A percentile compares a stretch with the other conserved stretches of the same genome.
Evolutionary conservation across 495 filamentous ascomycete genomes (phyloP).

Genomic region (Sphaerosporella brunnea): DNA sequence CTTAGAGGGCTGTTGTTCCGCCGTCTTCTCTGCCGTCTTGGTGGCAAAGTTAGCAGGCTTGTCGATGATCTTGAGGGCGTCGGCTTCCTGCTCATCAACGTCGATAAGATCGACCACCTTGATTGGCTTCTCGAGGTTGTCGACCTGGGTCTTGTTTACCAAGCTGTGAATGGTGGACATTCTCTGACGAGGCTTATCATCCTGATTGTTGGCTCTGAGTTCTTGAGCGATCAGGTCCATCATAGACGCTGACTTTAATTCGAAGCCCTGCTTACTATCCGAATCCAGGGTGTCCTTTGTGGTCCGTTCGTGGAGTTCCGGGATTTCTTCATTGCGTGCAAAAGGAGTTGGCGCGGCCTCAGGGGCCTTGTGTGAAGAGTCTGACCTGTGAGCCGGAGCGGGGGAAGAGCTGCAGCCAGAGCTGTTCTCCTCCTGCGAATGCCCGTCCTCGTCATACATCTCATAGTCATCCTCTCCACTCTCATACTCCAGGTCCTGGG

Average conservation of each 20-base stretch:
- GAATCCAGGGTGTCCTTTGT: too few relatives aligned
- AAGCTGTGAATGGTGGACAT: conserved; percentile 9
- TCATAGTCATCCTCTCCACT: conserved; percentile 16
- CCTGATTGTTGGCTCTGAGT: background rate
- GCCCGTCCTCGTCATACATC: conserved; percentile 11
- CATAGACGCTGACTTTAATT: conserved; percentile 1
- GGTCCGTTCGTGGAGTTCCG: conserved; percentile 19
- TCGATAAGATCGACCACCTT: background rate
- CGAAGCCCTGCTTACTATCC: too few relatives aligned
- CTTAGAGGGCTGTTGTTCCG: background rate
- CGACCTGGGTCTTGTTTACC: conserved; percentile 17
- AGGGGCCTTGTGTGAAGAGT: too few relatives aligned
- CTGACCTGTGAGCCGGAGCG: background rate
- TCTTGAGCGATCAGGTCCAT: background rate
- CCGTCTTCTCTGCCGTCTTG: background rate
- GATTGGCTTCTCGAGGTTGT: background rate
- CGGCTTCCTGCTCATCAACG: conserved; percentile 8
- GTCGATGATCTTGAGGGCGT: conserved; percentile 17
- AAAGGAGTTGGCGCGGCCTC: too few relatives aligned
- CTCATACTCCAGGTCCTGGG: conserved; percentile 18
- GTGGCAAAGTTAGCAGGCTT: background rate
- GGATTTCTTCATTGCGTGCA: conserved; percentile 11
- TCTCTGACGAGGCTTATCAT: background rate
- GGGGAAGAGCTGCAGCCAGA: conserved; percentile 17
- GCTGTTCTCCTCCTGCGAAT: conserved; percentile 16